Conservation (phyloP, 768 basidiomycete species). For the Serpula lacrymans region DNA sequence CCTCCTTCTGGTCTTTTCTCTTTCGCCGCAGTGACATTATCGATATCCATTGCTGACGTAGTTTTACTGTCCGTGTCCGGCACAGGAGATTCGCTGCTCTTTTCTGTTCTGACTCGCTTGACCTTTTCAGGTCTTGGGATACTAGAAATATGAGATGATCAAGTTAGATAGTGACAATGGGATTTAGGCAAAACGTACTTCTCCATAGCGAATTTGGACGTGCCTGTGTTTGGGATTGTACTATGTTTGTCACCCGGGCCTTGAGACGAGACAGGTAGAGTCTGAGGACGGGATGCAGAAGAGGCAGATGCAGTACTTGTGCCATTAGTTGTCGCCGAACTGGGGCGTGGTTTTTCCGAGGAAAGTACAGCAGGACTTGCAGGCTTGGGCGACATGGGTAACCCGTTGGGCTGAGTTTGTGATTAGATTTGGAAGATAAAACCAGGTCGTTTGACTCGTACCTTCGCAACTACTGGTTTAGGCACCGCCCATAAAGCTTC, state of each 20-base stretch:
- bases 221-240: conserved; percentile 26
- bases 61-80: conserved; percentile 26
- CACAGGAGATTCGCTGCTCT: conserved; percentile 33
- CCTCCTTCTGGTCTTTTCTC: conserved; percentile 17
- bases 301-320: conserved; percentile 40
- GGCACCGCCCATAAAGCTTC: conserved; percentile 53
- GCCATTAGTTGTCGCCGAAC: too few species aligned
- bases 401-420: conserved; percentile 22
- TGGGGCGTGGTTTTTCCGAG: conserved; percentile 28
- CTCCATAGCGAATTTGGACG: conserved; percentile 62
- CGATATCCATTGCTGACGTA: conserved; percentile 31
- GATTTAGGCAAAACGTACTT: conserved; percentile 41
- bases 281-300: conserved; percentile 58
- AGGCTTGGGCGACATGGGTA: conserved; percentile 24
- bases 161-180: not conserved
- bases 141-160: conserved; percentile 32
- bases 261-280: conserved; percentile 28
- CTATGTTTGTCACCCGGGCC: conserved; percentile 26
- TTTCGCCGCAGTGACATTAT: conserved; percentile 16
- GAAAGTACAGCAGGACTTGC: conserved; percentile 19
- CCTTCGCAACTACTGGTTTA: conserved; percentile 29
- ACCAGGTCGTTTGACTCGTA: conserved; percentile 8
- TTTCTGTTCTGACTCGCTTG: conserved; percentile 48
- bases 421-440: not conserved
- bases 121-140: conserved; percentile 80